Evolutionary conservation across 768 basidiomycete genomes (phyloP), one percentile per base, ranked within the genome.

Genomic region (Suillus occidentalis): DNA sequence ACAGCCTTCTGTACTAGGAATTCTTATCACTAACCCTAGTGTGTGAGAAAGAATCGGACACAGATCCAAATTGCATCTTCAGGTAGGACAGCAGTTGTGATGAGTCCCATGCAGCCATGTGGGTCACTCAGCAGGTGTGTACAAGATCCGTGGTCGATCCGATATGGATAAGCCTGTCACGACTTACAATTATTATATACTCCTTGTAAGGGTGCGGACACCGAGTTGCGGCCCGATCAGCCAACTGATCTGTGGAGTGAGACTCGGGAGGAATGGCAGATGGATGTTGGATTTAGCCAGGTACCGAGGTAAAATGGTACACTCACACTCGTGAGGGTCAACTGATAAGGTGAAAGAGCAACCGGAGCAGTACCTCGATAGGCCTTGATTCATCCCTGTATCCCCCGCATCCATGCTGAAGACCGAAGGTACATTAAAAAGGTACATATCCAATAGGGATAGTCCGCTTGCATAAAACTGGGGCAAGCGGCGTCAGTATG

Each of bases 211-310:
- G 34, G 53, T 36, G 53, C 20, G 53, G 45, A 55, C 3, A 5
- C 34, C 34, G 20, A 34, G 6, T n/a, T 36, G 34, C 53, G 53
- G 53, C 31, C 53, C 53, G 53, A 55, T 36, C 53, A 55, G 20
- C 53, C 34, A 55, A 55, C 20, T 55, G 31, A 55, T 36, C 34
- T 36, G 53, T 55, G 53, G 53, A 55, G 53, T 55, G 53, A 34
- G 53, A 55, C 53, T 55, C 53, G 7, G 20, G 53, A 20, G 53
- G 53, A 55, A 36, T 20, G 34, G 31, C 31, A 31, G 53, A 55
- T 55, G 12, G 20, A 36, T 42, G n/a, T 28, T 59, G 40, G 28
- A 59, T 42, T 42, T 59, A 42, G 58, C 8, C 58, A 59, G 40
- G 39, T 42, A 42, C 40, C 18, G 10, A 37, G 25, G 40, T 18